A percentile compares a stretch with the other conserved stretches of the same genome.
Evolutionary conservation across 352 stramenopile genomes (phyloP).

Genomic region (Phytophthora constricta): DNA sequence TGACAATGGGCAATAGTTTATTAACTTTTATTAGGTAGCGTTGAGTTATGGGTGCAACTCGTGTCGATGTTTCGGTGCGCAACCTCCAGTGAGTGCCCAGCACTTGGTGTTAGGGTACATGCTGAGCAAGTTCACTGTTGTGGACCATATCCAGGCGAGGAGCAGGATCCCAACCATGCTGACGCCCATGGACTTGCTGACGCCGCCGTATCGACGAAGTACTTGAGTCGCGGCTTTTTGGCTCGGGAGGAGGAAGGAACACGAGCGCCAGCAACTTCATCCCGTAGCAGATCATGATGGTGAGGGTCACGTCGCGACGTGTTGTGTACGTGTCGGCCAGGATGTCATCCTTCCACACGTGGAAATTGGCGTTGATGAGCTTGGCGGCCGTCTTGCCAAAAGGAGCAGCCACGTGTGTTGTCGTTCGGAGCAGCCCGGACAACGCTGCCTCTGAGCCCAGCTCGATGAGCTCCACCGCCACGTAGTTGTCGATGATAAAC

Average conservation of each 20-base stretch:
- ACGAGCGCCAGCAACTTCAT: conserved; percentile 63
- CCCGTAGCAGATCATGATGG: conserved; percentile 57
- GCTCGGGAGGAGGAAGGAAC: conserved; percentile 57
- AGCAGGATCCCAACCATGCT: conserved; percentile 47
- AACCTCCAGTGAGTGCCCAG: conserved; percentile 70
- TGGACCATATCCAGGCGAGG: conserved; percentile 50
- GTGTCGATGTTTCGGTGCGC: too few species aligned
- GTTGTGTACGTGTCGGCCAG: conserved; percentile 47
- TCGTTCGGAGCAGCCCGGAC: conserved; percentile 61
- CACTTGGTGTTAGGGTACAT: conserved; percentile 69
- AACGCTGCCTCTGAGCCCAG: conserved; percentile 58
- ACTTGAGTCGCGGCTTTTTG: conserved; percentile 42
- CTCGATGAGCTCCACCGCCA: conserved; percentile 65
- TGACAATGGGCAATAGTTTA: too few species aligned
- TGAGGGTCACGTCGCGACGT: conserved; percentile 63
- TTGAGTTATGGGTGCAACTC: too few species aligned
- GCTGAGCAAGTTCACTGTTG: conserved; percentile 56
- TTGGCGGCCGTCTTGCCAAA: conserved; percentile 60
- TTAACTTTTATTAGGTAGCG: too few species aligned
- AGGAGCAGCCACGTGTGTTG: conserved; percentile 52
- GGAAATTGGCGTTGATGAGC: conserved; percentile 59
- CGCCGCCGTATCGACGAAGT: conserved; percentile 41
- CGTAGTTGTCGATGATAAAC: conserved; percentile 68
- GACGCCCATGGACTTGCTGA: conserved; percentile 46
- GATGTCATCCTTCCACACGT: conserved; percentile 63